Evolutionary conservation across 306 rosid genomes (phyloP), one percentile per base, ranked within the genome.

Genomic region (Coriaria nepalensis): DNA sequence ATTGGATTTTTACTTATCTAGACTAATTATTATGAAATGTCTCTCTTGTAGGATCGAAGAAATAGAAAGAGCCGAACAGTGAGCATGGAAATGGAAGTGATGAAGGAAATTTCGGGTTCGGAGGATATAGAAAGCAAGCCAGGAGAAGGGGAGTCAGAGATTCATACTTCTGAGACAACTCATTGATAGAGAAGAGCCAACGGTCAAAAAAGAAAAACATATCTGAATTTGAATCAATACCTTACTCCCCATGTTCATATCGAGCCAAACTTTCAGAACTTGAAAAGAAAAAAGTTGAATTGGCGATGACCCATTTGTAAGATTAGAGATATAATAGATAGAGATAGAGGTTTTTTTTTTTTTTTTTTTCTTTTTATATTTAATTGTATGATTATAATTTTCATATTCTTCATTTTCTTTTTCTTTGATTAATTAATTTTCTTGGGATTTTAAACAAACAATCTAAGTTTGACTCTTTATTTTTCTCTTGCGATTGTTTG

Each of bases 21-120:
- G 8, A 34, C 56, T 51, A 36, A 51, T 10, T 5, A 37, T 13
- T 52, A 6, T 33, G 29, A 52, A 29, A 52, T 2, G 5, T 20
- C 5, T 37, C 2, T 45, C 34, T 12, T 41, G 34, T 77, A 90
- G 97, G 95, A 90, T 71, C 83, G 95, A 61, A 75, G 95, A 67
- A 84, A 76, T 49, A 68, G 93, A 59, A 84, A 65, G 74, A 81
- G 79, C 73, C 70, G 79, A 10, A 61, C 81, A 50, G 46, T 65
- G 33, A 90, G 80, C 80, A 64, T 73, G 71, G 98, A 85, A 54
- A 81, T 79, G 7, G 98, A 90, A 50, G 58, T 78, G 2, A 38
- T 62, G 64, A 78, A 78, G 68, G 96, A 87, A 50, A 38, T 53
- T 54, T 45, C 83, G 33, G 70, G 61, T 62, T 63, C 77, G 65